Base-by-base conservation (phyloP, 164 flowering plant genomes). In the Cinnamomum micranthum region DNA sequence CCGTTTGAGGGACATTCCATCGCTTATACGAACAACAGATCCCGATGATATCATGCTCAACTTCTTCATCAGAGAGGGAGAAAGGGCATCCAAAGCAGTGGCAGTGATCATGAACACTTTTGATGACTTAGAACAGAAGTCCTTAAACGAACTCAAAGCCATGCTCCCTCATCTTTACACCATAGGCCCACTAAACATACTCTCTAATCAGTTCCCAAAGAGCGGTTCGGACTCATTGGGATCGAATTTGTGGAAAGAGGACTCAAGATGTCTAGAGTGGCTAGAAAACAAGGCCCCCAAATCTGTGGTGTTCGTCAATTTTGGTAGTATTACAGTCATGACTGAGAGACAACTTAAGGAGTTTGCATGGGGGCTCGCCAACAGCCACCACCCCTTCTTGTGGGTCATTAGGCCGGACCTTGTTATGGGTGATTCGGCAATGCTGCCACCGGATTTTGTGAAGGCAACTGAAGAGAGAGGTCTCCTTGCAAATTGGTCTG, bases 71-170 rank as follows among this genome's bases (percentile, higher is more conserved):
- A 35, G 20, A 7, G 76, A 76, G 71, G 65, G 70, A 2, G 72
- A 68, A 15, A 77, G 77, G 70, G 80, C 64, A 12, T 12, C 74
- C 19, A 71, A 70, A 4, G 71, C 85, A 5, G 20, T 76, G 1
- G 82, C 81, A 0, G 67, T 86, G 60, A 73, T 81, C 47, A 68
- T 82, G 77, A 84, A 84, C 79, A 79, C 79, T 0, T 78, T 73
- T 19, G 68, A 78, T 6, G 75, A 71, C 13, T 67, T 79, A 0
- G 81, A 76, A 71, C 31, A 52, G 0, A 77, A 76, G 19, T 77
- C 72, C 69, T 12, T 74, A 3, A 60, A 73, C n/a, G 68, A 51
- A 25, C 31, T 73, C n/a, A 63, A 35, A 50, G 4, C 59, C 12
- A 47, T 15, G 20, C 19, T 68, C 13, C 69, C 80, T 31, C 22